phyloP scores from a whole-genome alignment of 768 basidiomycete species.

The Agaricus subrufescens region DNA sequence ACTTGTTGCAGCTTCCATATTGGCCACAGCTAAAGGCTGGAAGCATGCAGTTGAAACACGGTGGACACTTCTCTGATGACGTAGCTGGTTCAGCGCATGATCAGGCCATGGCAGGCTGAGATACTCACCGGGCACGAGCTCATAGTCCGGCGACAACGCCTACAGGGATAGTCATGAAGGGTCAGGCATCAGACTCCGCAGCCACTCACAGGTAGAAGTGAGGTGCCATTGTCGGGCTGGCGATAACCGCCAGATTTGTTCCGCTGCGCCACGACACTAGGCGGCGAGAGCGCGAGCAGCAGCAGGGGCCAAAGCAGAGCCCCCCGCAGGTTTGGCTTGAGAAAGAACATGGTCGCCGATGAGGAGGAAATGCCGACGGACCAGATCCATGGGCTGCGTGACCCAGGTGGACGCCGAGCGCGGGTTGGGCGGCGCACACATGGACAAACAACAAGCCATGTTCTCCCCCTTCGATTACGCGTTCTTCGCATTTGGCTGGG shows the following conservation, averaged over 20 bases:
- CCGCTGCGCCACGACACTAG: neutral
- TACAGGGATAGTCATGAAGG: neutral
- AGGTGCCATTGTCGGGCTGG: neutral
- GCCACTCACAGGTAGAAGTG: constrained; percentile 4
- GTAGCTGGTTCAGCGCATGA: neutral
- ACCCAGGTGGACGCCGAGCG: neutral
- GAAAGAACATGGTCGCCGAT: neutral
- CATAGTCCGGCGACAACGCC: neutral
- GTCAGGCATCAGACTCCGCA: neutral
- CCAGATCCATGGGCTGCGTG: neutral
- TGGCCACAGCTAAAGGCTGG: constrained; percentile 92
- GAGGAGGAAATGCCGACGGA: neutral
- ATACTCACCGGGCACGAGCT: constrained; percentile 5
- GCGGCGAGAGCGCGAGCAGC: neutral
- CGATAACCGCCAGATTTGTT: neutral
- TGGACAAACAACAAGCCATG: constrained; percentile 14
- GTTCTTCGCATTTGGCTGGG: constrained; percentile 47
- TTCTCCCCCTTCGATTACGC: constrained; percentile 40
- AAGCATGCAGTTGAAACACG: constrained; percentile 95
- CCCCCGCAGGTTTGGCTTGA: neutral
- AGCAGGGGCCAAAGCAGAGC: neutral
- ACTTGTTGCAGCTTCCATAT: constrained; percentile 85
- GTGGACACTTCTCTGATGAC: constrained; percentile 59
- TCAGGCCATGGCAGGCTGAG: too few species aligned
- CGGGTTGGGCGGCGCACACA: neutral